Evolutionary conservation across 2,329 filamentous ascomycete species (phyloP), one percentile per base, ranked within the genome.

Genomic region (Alternaria incomplexa): DNA sequence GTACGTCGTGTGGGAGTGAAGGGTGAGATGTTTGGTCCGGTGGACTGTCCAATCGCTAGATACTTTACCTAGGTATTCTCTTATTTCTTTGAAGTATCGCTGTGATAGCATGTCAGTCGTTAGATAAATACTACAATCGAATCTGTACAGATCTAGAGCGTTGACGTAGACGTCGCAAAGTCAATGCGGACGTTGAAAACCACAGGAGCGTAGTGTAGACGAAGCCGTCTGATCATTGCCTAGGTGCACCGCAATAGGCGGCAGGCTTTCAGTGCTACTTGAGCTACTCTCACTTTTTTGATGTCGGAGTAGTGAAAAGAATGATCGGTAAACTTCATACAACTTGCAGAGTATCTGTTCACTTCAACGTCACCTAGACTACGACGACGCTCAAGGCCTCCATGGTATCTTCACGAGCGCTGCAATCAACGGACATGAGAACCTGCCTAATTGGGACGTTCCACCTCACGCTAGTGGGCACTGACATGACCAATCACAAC

Each of bases 391-490:
- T 40, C 36, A 2, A 40, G 36, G 15, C 36, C 36, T 40, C 36
- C 9, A 6, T 17, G 36, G n/a, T 10, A 11, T 40, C 36, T 40
- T 40, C 36, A 40, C 36, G 15, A 17, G n/a, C n/a, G 36, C 15
- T 11, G n/a, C n/a, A 11, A 40, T 40, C 36, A 6, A 40, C 36
- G n/a, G n/a, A 40, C 6, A 3, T 1, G n/a, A 11, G n/a, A 40
- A 40, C 36, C 36, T 40, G 36, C 36, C 36, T 17, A 11, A 40
- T 40, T 5, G n/a, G 36, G 36, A 40, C 8, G 9, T 17, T 17
- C 1, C 0, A 0, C 5, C 5, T 17, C 22, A 25, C 28, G 22
- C 30, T 25, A 52, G 20, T 28, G 13, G 8, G 4, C 5, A 10
- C 15, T 5, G 3, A 6, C 6, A 13, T 13, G 1, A 20, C 58